These are phyloP conservation scores for Fonsecaea nubica DNA, from an alignment of 2,329 filamentous ascomycete genomes.

Conservation along the genomic window DNA sequence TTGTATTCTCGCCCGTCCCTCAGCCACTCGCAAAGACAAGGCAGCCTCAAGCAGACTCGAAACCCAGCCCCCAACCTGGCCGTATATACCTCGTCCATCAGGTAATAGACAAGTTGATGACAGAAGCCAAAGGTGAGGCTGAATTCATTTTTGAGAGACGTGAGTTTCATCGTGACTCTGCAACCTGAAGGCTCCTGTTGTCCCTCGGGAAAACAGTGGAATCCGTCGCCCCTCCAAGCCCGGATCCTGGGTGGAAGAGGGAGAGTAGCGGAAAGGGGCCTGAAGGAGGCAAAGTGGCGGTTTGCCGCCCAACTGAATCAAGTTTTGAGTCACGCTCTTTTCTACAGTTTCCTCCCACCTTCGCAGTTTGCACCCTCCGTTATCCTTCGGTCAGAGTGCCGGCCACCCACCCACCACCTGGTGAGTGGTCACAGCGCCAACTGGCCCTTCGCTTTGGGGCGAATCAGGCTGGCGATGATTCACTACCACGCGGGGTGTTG, in stretches of 20 bases:
- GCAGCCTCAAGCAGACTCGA: background rate
- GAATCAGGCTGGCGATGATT: conserved; percentile 37
- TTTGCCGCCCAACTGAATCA: conserved; percentile 30
- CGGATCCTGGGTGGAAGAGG: background rate
- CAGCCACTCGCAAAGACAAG: conserved; percentile 6
- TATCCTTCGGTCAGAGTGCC: conserved; percentile 13
- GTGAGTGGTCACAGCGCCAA: background rate
- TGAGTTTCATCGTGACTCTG: background rate
- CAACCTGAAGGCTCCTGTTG: background rate
- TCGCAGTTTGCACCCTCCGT: background rate
- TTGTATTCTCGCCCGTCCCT: conserved; percentile 2
- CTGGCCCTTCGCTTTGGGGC: conserved; percentile 22
- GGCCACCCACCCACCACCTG: conserved; percentile 16
- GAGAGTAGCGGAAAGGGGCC: background rate
- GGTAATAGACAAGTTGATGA: background rate
- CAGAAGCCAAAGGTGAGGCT: background rate
- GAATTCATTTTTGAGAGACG: background rate
- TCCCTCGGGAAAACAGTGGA: background rate
- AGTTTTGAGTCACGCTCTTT: conserved; percentile 27
- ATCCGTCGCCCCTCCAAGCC: background rate
- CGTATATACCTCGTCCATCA: background rate
- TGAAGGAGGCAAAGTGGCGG: conserved; percentile 26
- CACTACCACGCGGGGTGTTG: conserved; percentile 17
- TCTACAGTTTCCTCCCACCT: background rate
- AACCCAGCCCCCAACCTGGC: background rate